Conservation (phyloP, 78 protist genomes). For the Diacronema lutheri region DNA sequence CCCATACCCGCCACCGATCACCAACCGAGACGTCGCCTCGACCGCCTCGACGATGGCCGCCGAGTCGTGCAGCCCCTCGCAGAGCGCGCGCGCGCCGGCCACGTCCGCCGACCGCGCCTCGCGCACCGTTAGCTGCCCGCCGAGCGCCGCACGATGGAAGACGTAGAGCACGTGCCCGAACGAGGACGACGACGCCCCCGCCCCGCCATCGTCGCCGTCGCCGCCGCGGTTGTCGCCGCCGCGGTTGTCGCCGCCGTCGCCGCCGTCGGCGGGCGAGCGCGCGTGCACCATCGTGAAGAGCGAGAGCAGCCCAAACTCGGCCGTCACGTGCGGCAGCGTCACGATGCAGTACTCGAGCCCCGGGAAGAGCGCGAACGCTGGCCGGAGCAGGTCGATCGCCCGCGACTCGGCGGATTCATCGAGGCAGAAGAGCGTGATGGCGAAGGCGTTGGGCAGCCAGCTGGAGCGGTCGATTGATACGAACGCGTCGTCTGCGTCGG, state of each 20-base stretch:
- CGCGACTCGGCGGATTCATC: slow-evolving; percentile 25
- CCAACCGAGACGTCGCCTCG: too few species aligned
- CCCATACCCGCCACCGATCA: not conserved
- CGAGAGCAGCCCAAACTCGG: slow-evolving; percentile 21
- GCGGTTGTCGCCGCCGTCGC: too few species aligned
- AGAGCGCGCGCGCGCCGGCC: not conserved
- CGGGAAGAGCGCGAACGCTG: not conserved
- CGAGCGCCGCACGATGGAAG: slow-evolving; percentile 19
- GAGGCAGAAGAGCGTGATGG: slow-evolving; percentile 27
- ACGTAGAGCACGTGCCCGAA: slow-evolving; percentile 27
- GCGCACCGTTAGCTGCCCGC: not conserved
- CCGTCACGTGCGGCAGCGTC: slow-evolving; percentile 27
- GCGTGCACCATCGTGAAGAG: not conserved
- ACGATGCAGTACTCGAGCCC: not conserved
- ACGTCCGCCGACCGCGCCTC: not conserved
- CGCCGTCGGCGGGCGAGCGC: too few species aligned
- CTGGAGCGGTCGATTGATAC: not conserved
- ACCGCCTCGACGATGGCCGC: not conserved
- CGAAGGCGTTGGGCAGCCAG: not conserved
- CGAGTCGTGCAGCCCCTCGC: not conserved
- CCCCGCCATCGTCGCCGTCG: not conserved
- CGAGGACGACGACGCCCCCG: not conserved
- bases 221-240: too few species aligned
- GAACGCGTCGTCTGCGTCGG: not conserved
- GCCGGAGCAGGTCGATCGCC: not conserved